phyloP scores from a whole-genome alignment of 352 stramenopile genomes.

The Thalassiosira allenii region DNA sequence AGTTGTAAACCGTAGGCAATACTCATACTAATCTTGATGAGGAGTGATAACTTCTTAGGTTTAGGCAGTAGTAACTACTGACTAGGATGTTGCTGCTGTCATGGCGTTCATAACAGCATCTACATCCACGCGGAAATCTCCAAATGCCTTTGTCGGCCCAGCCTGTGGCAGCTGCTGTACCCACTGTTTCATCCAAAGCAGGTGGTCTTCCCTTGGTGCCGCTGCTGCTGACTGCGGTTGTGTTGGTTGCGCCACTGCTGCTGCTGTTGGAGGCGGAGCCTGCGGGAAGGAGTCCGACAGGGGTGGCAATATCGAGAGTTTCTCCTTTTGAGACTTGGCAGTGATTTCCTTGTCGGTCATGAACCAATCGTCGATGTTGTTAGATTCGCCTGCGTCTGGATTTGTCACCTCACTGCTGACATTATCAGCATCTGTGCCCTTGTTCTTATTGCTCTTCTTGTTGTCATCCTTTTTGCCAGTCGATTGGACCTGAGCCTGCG shows the following conservation, averaged over 20 bases:
- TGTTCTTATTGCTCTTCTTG: slow-evolving; percentile 7
- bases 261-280: neutral
- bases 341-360: slow-evolving; percentile 82
- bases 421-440: neutral
- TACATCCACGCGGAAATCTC: slow-evolving; percentile 71
- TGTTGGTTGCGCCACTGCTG: neutral
- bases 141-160: slow-evolving; percentile 46
- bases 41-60: too few species aligned
- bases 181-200: slow-evolving; percentile 61
- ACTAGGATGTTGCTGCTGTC: too few species aligned
- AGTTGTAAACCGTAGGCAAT: too few species aligned
- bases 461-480: neutral
- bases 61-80: too few species aligned
- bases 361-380: slow-evolving; percentile 51
- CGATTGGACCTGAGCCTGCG: neutral
- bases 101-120: slow-evolving; percentile 67
- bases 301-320: slow-evolving; percentile 43
- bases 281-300: too few species aligned
- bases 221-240: neutral
- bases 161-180: slow-evolving; percentile 60
- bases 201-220: slow-evolving; percentile 28
- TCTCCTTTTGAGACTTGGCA: slow-evolving; percentile 64
- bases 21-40: too few species aligned
- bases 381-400: neutral
- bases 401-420: neutral